Evolutionary conservation across 2,329 filamentous ascomycete genomes (phyloP).

Genomic region (Neodidymelliopsis sp.): DNA sequence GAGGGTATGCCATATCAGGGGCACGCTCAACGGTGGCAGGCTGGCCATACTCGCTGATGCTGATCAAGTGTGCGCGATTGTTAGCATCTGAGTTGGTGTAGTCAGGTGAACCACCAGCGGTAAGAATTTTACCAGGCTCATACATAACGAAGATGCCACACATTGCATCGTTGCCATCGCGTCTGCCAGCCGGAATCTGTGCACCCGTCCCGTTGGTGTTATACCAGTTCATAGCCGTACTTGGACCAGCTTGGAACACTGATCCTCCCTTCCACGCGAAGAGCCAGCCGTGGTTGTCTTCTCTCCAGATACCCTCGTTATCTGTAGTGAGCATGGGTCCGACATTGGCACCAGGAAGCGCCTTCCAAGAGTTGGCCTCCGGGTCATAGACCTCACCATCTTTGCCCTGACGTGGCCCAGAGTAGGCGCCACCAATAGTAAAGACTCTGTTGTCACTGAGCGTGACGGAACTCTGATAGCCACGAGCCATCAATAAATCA

Average conservation of each 20-base stretch:
- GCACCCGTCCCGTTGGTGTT: constrained; percentile 29
- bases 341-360: constrained; percentile 26
- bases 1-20: constrained; percentile 34
- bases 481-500: constrained; percentile 34
- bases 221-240: constrained; percentile 37
- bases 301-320: constrained; percentile 31
- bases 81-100: constrained; percentile 33
- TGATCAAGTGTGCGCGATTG: constrained; percentile 32
- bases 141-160: constrained; percentile 38
- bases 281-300: constrained; percentile 36
- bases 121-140: constrained; percentile 36
- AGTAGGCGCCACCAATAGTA: constrained; percentile 38
- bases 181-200: constrained; percentile 27
- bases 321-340: constrained; percentile 33
- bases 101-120: constrained; percentile 33
- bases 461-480: constrained; percentile 32
- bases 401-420: constrained; percentile 30
- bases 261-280: constrained; percentile 31
- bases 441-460: constrained; percentile 32
- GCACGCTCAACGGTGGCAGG: constrained; percentile 31
- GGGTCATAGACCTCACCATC: constrained; percentile 35
- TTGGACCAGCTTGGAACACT: constrained; percentile 36
- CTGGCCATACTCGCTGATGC: constrained; percentile 26
- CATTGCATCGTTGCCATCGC: constrained; percentile 33
- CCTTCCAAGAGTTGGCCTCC: constrained; percentile 30